These are phyloP conservation scores for Skeletonema tropicum DNA, from an alignment of 108 stramenopile genomes.

Conservation along the genomic window DNA sequence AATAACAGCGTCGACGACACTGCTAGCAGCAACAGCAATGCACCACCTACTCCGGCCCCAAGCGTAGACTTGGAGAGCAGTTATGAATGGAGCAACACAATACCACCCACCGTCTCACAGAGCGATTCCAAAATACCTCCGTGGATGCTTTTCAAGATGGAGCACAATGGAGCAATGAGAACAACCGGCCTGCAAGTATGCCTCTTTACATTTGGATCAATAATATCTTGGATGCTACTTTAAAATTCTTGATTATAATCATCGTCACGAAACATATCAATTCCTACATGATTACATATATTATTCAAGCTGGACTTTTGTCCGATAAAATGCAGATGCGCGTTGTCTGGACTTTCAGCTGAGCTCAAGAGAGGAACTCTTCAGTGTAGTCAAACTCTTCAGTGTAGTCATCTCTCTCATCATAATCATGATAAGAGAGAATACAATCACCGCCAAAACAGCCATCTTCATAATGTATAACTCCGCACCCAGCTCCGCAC, in stretches of 20 bases:
- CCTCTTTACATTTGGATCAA: background rate
- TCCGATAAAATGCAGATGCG: too few species aligned
- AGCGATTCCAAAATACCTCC: background rate
- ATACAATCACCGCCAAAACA: too few species aligned
- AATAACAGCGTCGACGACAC: background rate
- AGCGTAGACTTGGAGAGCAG: background rate
- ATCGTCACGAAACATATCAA: background rate
- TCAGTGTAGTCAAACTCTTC: too few species aligned
- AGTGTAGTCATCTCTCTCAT: too few species aligned
- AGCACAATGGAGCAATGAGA: background rate
- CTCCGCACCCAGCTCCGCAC: slow-evolving; percentile 12
- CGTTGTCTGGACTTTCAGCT: too few species aligned
- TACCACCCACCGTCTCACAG: background rate
- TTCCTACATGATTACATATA: too few species aligned
- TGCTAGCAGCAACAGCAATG: background rate
- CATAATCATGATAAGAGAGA: too few species aligned
- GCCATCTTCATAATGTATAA: too few species aligned
- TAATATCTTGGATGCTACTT: background rate
- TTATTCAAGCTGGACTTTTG: too few species aligned
- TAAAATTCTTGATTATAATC: background rate
- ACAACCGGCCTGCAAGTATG: background rate
- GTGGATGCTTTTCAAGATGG: background rate
- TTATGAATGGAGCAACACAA: background rate
- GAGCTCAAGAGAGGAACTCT: too few species aligned
- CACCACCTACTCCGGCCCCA: background rate